Conservation (phyloP, 2,329 filamentous ascomycete species). For the Pezicula neosporulosa region DNA sequence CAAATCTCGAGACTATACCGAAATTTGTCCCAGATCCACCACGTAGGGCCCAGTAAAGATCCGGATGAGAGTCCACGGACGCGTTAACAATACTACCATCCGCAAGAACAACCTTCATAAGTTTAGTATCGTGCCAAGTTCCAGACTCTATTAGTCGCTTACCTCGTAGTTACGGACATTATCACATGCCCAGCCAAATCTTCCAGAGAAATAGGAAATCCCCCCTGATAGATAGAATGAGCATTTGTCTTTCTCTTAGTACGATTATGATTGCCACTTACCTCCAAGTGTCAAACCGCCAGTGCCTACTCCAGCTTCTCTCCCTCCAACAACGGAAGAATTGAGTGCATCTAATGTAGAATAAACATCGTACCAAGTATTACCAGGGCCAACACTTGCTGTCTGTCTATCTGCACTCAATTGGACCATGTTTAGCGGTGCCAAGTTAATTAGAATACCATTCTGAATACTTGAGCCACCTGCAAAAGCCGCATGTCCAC, state of each 20-base stretch:
- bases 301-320: slow-evolving; percentile 20
- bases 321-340: slow-evolving; percentile 31
- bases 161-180: slow-evolving; percentile 11
- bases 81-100: slow-evolving; percentile 19
- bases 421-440: slow-evolving; percentile 19
- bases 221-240: too few species aligned
- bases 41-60: slow-evolving; percentile 31
- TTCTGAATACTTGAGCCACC: slow-evolving; percentile 47
- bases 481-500: slow-evolving; percentile 26
- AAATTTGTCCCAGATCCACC: slow-evolving; percentile 33
- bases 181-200: slow-evolving; percentile 11
- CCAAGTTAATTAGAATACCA: slow-evolving; percentile 46
- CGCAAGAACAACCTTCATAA: slow-evolving; percentile 23
- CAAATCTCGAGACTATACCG: slow-evolving; percentile 35
- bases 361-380: slow-evolving; percentile 36
- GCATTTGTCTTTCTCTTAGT: too few species aligned
- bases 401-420: slow-evolving; percentile 21
- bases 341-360: slow-evolving; percentile 24
- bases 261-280: slow-evolving; percentile 4
- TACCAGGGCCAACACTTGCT: slow-evolving; percentile 31
- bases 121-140: too few species aligned
- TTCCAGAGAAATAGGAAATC: slow-evolving; percentile 9
- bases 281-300: slow-evolving; percentile 21
- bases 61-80: slow-evolving; percentile 15
- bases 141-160: neutral